Conservation (phyloP, 306 rosid species). For the Dryas drummondii region DNA sequence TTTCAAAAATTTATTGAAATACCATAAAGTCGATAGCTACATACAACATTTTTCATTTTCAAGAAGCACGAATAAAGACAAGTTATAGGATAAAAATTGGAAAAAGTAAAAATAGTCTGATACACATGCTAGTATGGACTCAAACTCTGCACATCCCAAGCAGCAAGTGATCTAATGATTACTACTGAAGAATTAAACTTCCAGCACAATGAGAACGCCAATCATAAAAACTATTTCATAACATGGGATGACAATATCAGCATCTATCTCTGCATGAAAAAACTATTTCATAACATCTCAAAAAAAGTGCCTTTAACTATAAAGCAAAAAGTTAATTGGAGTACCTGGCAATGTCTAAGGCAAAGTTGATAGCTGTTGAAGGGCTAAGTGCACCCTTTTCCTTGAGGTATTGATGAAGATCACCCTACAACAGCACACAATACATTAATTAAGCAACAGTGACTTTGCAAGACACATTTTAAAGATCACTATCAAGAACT, state of each 20-base stretch:
- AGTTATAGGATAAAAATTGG: background rate
- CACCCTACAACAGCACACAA: constrained; percentile 61
- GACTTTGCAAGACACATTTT: constrained; percentile 24
- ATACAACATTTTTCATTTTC: background rate
- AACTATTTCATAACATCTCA: background rate
- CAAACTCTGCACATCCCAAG: constrained; percentile 1
- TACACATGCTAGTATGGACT: background rate
- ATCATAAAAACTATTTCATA: too few relatives aligned
- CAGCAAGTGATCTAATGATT: constrained; percentile 1
- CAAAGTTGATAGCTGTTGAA: constrained; percentile 69
- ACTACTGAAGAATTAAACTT: background rate
- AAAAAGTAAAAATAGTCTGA: background rate
- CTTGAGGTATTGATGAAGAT: constrained; percentile 90
- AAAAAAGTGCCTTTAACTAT: background rate
- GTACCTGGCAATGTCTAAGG: constrained; percentile 86
- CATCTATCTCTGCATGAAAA: background rate
- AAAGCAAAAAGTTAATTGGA: background rate
- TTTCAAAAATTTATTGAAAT: background rate
- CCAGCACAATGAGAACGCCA: background rate
- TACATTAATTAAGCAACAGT: constrained; percentile 21
- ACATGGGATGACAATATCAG: background rate
- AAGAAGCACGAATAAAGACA: background rate
- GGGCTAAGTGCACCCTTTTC: constrained; percentile 77
- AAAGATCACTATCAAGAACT: constrained; percentile 14
- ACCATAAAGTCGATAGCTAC: background rate